Percentiles rank a stretch among this genome's conserved stretches.
phyloP scores from a whole-genome alignment of 768 basidiomycete genomes.

The Lyophyllum atratum region DNA sequence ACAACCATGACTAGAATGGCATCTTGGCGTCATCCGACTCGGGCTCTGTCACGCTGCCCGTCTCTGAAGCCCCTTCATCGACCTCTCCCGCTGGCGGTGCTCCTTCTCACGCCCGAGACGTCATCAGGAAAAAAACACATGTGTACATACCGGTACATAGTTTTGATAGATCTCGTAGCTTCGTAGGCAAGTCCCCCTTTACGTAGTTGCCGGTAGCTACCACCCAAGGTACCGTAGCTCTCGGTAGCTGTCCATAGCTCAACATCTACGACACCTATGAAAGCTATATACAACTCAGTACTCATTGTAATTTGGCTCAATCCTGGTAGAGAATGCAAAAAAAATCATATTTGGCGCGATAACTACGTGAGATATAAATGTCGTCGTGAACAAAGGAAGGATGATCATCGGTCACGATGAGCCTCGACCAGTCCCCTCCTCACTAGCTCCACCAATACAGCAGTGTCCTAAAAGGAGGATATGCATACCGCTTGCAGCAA shows the following conservation, averaged over 20 bases:
- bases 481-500: background rate
- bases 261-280: background rate
- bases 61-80: no score
- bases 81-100: no score
- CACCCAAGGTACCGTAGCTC: background rate
- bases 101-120: no score
- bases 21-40: no score
- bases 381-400: background rate
- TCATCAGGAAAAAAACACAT: background rate
- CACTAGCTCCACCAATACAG: background rate
- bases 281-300: background rate
- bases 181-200: background rate
- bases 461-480: background rate
- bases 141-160: background rate
- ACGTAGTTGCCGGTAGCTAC: background rate
- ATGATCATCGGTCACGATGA: background rate
- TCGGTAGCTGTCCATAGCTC: background rate
- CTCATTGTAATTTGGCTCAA: background rate
- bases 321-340: background rate
- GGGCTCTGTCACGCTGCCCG: no score
- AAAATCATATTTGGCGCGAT: background rate
- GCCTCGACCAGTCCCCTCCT: background rate
- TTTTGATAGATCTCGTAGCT: background rate
- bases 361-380: background rate
- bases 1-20: no score